phyloP scores from a whole-genome alignment of 2,329 filamentous ascomycete species.

The Fusarium cicatricum region DNA sequence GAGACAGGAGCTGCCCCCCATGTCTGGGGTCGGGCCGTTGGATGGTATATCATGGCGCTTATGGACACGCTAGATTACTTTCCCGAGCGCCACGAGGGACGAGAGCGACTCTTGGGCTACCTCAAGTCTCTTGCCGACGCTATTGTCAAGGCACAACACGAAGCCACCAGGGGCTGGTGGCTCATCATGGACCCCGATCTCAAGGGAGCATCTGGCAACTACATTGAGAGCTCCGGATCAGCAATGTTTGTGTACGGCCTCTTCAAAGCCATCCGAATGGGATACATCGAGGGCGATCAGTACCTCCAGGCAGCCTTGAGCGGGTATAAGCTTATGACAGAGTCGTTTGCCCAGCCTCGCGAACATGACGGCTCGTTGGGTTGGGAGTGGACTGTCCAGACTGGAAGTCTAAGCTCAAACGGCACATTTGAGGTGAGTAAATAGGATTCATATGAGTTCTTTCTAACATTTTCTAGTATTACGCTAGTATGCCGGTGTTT shows the following conservation, averaged over 20 bases:
- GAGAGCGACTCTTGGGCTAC: conserved; percentile 19
- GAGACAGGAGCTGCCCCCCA: conserved; percentile 26
- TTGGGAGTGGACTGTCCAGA: conserved; percentile 30
- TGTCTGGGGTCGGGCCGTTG: conserved; percentile 33
- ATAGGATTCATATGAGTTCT: background rate
- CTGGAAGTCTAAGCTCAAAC: conserved; percentile 22
- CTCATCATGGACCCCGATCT: conserved; percentile 23
- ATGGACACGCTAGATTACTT: conserved; percentile 31
- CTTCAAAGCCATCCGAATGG: conserved; percentile 15
- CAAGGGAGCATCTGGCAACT: conserved; percentile 12
- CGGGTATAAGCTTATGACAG: conserved; percentile 25
- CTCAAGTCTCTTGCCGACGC: conserved; percentile 17
- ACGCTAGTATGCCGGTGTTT: conserved; percentile 37
- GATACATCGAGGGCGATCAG: conserved; percentile 15
- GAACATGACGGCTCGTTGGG: conserved; percentile 55
- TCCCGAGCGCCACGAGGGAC: conserved; percentile 20
- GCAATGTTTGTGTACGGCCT: conserved; percentile 25
- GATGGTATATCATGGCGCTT: conserved; percentile 35
- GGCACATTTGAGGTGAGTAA: conserved; percentile 23
- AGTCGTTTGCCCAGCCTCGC: conserved; percentile 52
- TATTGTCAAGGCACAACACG: conserved; percentile 24
- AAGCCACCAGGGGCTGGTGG: conserved; percentile 22
- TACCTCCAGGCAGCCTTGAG: conserved; percentile 16
- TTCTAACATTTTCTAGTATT: conserved; percentile 32
- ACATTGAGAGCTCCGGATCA: conserved; percentile 26